A percentile compares a stretch with the other conserved stretches of the same genome.
Evolutionary conservation across 2,329 filamentous ascomycete genomes (phyloP).

Genomic region (Fusarium napiforme): DNA sequence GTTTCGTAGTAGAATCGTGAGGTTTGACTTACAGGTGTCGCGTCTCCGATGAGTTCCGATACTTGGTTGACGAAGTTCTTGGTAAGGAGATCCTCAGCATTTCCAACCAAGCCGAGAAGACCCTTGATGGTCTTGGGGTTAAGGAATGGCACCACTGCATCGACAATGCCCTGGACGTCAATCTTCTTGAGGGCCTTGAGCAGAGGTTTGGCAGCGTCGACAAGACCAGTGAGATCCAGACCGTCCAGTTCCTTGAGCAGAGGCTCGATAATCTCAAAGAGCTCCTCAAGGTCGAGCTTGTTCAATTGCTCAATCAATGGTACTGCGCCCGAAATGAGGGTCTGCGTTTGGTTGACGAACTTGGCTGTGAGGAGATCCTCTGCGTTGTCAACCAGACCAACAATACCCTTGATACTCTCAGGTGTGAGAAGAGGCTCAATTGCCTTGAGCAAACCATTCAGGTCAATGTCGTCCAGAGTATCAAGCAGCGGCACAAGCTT

Average conservation of each 20-base stretch:
- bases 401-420: constrained; percentile 48
- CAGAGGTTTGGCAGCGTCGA: constrained; percentile 51
- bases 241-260: constrained; percentile 50
- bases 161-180: constrained; percentile 51
- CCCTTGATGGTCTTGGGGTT: constrained; percentile 53
- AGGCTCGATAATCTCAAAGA: constrained; percentile 51
- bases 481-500: constrained; percentile 49
- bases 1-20: neutral
- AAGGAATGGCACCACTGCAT: constrained; percentile 53
- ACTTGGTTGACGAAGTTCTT: constrained; percentile 55
- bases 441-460: constrained; percentile 48
- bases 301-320: constrained; percentile 51
- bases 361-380: constrained; percentile 51
- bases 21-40: constrained; percentile 33
- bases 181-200: constrained; percentile 52
- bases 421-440: constrained; percentile 51
- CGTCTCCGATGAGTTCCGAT: constrained; percentile 52
- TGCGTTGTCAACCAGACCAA: constrained; percentile 52
- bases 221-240: constrained; percentile 50
- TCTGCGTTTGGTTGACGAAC: constrained; percentile 56
- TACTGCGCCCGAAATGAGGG: constrained; percentile 51
- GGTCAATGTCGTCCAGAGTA: constrained; percentile 48
- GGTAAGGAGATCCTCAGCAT: constrained; percentile 53
- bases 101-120: constrained; percentile 47
- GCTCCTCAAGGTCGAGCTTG: constrained; percentile 51